Evolutionary conservation across 2,329 filamentous ascomycete genomes (phyloP), one percentile per base, ranked within the genome.

Genomic region (Penicillium sp.): DNA sequence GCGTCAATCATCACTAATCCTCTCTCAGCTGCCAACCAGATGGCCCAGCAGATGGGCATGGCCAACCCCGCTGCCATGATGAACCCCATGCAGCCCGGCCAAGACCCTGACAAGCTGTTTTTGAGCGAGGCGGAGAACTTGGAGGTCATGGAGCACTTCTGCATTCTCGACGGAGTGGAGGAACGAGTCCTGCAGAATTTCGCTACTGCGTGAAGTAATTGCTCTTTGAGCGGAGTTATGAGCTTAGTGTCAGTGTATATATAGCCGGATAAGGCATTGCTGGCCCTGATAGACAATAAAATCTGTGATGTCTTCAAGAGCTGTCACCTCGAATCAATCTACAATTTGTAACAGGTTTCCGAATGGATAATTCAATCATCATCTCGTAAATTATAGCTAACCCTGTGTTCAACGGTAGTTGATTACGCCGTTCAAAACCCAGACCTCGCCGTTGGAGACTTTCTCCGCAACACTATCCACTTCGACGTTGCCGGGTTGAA

Each of bases 91-190:
- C 91, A 89, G 27, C 92, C 94, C 1, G 92, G 92, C 22, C 88
- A 94, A 66, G 95, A 99, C 69, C 90, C 92, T 0, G 89, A 97
- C 74, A 99, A 99, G 80, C 83, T 96, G 70, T 99, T 96, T 74
- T 80, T 87, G 70, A 89, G 80, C 42, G 94, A 99, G 76, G 89
- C 89, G 2, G 94, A 99, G 79, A 99, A 99, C 73, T 74, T 99
- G 56, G 92, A 95, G 63, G 94, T 99, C 22, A 82, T 95, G 65
- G 92, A 96, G 70, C 92, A 97, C 73, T 89, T 90, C 69, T 96
- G 89, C 65, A 90, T 96, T 57, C 76, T 97, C 53, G 89, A 95
- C 63, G 88, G 88, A 16, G 87, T 96, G 51, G 92, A 96, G 76
- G 83, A 91, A 67, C 84, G 94, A 68, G 76, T 99, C 53, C 76